These are phyloP conservation scores for Groenewaldozyma sp. DNA, from an alignment of 1,139 yeast species.

Conservation along the genomic window DNA sequence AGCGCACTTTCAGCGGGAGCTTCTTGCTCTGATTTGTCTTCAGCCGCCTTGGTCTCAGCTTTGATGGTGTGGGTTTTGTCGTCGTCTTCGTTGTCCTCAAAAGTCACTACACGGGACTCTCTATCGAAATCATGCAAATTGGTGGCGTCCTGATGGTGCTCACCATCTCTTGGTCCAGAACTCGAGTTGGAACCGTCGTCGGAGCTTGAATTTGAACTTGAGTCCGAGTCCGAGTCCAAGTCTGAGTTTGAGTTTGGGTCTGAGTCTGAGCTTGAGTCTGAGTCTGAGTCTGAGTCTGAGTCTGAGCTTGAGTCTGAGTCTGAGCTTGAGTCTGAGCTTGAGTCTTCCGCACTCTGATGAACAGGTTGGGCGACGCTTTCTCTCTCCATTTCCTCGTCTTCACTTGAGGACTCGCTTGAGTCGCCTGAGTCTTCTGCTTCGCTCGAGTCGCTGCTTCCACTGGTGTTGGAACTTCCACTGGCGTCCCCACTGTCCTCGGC, in stretches of 20 bases:
- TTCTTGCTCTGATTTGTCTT: too few species aligned
- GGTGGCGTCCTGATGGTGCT: not conserved
- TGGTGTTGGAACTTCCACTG: constrained; percentile 23
- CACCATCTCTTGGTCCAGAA: too few species aligned
- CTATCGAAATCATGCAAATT: constrained; percentile 5
- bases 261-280: too few species aligned
- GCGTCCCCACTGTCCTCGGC: constrained; percentile 17
- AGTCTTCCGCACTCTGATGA: constrained; percentile 6
- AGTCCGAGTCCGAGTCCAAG: too few species aligned
- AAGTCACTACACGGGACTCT: too few species aligned
- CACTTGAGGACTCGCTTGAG: constrained; percentile 9
- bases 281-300: too few species aligned
- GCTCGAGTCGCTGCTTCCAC: constrained; percentile 20
- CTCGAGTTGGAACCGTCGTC: constrained; percentile 8
- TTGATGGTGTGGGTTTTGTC: constrained; percentile 4
- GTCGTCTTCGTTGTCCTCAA: constrained; percentile 16
- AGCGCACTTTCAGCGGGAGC: not conserved
- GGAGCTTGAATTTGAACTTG: too few species aligned
- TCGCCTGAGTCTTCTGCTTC: constrained; percentile 9
- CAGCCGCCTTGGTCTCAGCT: not conserved
- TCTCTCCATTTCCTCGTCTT: not conserved
- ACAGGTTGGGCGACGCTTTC: too few species aligned
- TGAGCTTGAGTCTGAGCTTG: constrained; percentile 6
- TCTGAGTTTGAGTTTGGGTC: too few species aligned
- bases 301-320: too few species aligned